Percentiles rank a stretch among this genome's conserved stretches.
Evolutionary conservation across 2,329 filamentous ascomycete species (phyloP).

Genomic region (Ophiostoma novo-ulmi): DNA sequence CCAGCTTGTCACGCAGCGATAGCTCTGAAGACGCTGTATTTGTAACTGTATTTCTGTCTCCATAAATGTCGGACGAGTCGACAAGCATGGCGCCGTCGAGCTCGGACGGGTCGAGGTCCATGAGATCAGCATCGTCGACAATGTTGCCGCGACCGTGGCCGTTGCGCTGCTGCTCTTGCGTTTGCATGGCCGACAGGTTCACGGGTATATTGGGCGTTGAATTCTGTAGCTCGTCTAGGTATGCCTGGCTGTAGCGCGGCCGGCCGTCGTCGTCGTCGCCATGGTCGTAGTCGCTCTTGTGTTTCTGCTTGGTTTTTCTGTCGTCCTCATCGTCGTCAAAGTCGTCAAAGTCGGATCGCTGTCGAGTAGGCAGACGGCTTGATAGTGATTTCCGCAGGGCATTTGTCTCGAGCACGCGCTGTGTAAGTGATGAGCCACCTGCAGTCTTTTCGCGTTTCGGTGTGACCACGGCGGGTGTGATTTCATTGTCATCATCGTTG

Average conservation of each 20-base stretch:
- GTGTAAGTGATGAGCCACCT: conserved; percentile 24
- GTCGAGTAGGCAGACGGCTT: conserved; percentile 52
- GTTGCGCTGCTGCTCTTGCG: conserved; percentile 31
- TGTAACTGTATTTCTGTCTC: background rate
- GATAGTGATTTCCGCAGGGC: conserved; percentile 41
- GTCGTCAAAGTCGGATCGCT: conserved; percentile 28
- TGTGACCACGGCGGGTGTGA: conserved; percentile 46
- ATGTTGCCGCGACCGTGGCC: conserved; percentile 31
- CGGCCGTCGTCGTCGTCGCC: conserved; percentile 53
- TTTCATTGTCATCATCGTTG: conserved; percentile 34
- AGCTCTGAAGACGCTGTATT: conserved; percentile 25
- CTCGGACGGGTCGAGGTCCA: conserved; percentile 55
- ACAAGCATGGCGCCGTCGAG: conserved; percentile 63
- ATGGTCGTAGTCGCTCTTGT: conserved; percentile 22
- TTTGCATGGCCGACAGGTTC: conserved; percentile 43
- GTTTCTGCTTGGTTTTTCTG: background rate
- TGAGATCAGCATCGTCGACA: conserved; percentile 45
- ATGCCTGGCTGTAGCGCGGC: conserved; percentile 80
- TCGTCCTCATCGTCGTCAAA: conserved; percentile 42
- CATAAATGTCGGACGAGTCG: conserved; percentile 40
- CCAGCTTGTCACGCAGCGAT: conserved; percentile 2
- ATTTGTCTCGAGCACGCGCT: conserved; percentile 35
- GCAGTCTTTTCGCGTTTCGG: conserved; percentile 41
- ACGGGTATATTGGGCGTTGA: conserved; percentile 80
- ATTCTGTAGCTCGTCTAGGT: conserved; percentile 76